Evolutionary conservation across 371 early-diverging fungal species (phyloP), one percentile per base, ranked within the genome.

Genomic region (Dichotomocladium elegans): DNA sequence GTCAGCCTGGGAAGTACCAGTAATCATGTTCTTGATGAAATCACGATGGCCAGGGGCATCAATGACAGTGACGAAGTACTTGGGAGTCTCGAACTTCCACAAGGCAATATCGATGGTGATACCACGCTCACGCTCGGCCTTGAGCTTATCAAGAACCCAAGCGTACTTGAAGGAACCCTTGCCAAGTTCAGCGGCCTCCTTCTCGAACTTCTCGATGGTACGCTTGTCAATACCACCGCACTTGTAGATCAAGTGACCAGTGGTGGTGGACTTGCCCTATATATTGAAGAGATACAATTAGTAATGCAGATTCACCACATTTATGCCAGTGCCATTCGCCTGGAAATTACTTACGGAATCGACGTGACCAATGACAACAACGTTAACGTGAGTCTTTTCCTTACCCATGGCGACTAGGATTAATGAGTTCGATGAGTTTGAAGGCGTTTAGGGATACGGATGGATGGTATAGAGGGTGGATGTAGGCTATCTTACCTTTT

Each of bases 341-440:
- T n/a, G n/a, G n/a, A n/a, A 63, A 90, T 15, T 90, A 86, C 93
- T 95, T 79, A 94, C 94, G 66, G 95, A 94, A 85, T 96, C 99
- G 87, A 99, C 99, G 92, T 99, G 99, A 63, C 99, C 99, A 74
- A 98, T 96, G 83, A 99, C 96, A 79, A 98, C 95, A 82, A 98
- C 89, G 88, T 91, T 92, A 77, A 94, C 85, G 87, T 93, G 92
- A 74, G 69, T 74, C 87, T 95, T 94, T 72, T 93, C 94, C 78
- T 95, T 93, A 70, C 94, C 94, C 94, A 94, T 93, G 58, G 56
- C 50, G 56, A 52, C 57, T 64, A 42, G n/a, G 10, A 51, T 12
- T 40, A 28, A 53, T 52, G 58, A 54, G 45, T 42, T 42, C 11
- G 37, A 27, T 19, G 35, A 11, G 21, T 37, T 9, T 37, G 34